Base-by-base conservation (phyloP, 345 rosid species). In the Hirschfeldia incana region DNA sequence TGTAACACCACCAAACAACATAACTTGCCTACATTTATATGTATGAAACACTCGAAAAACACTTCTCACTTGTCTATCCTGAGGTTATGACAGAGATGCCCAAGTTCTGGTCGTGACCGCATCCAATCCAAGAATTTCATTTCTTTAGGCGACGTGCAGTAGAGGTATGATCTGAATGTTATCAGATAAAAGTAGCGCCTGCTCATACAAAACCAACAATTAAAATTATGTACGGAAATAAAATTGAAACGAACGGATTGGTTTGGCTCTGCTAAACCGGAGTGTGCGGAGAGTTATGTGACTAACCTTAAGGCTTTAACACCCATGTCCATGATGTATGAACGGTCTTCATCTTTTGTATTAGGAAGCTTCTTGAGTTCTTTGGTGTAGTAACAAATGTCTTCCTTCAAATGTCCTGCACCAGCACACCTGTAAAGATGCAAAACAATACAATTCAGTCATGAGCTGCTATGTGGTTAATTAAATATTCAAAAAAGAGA, bases 111-210 rank as follows among this genome's bases (percentile, higher is more conserved):
- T 64, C 98, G 89, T 1, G 92, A 89, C 15, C 86, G 77, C 94
- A 92, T 89, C 98, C 98, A 94, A 15, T 87, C 78, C 44, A 83
- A 13, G 78, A 94, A 94, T 26, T 71, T 70, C 75, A 84, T 85
- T 83, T 88, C 91, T 2, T 79, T 79, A 10, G 92, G 87, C 6
- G 87, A 83, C 0, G 89, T 69, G 87, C 90, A 76, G 80, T 94
- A 90, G 6, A 94, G 97, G 75, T 91, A 94, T 7, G 98, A 92
- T 78, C 92, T 88, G 89, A 85, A 94, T 33, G 96, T 92, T 67
- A 94, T 89, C 65, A 92, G 90, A 83, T 79, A 85, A 78, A 94
- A 92, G 86, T 94, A 94, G 6, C 98, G 90, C 94, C 98, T 94
- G 94, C 81, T 73, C 81, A 74, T 59, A 17, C 30, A 70, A 55